Base-by-base conservation (phyloP, 148 eudicot genomes). In the Amaranthus hypochondriacus region DNA sequence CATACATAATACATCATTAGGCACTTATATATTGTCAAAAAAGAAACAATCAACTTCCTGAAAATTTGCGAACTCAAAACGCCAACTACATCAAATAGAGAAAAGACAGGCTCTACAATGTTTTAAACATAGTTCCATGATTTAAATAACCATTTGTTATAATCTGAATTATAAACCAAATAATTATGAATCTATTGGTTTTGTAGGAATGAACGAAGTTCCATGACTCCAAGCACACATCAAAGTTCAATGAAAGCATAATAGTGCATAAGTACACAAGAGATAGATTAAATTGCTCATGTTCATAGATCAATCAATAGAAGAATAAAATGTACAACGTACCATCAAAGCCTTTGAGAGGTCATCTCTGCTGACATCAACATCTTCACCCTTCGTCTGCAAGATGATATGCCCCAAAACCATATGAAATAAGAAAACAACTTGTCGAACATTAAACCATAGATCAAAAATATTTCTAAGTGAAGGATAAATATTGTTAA, bases 261-360 rank as follows among this genome's bases (percentile, higher is more conserved):
- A 39, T 11, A 73, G 58, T 9, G 48, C 15, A 53, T 4, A 10
- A 55, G 9, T 10, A 46, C 4, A 51, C 44, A 49, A 47, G 44
- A 6, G 49, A 50, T 53, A 66, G 8, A 47, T 43, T 48, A 49
- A 49, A 21, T 8, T 67, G 70, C 56, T 67, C 56, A 18, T 9
- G 15, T 49, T 8, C 11, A 67, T 2, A 50, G 9, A 18, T 51
- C 11, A 6, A 9, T 12, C 13, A 55, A 64, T 39, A n/a, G 18
- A 52, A 74, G 62, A 12, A 57, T 13, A 52, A 46, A 66, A 74
- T 47, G 51, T 80, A 56, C 73, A 56, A 65, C 91, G 71, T 86
- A 95, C 98, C 98, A 92, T 90, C 73, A 95, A 78, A 69, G 89
- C 89, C 83, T 81, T 85, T 58, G 98, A 92, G 62, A 95, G 89